Percentiles rank a stretch among this genome's conserved stretches.
Conservation (phyloP, 2,329 filamentous ascomycete species). For the Diplodia corticola region DNA sequence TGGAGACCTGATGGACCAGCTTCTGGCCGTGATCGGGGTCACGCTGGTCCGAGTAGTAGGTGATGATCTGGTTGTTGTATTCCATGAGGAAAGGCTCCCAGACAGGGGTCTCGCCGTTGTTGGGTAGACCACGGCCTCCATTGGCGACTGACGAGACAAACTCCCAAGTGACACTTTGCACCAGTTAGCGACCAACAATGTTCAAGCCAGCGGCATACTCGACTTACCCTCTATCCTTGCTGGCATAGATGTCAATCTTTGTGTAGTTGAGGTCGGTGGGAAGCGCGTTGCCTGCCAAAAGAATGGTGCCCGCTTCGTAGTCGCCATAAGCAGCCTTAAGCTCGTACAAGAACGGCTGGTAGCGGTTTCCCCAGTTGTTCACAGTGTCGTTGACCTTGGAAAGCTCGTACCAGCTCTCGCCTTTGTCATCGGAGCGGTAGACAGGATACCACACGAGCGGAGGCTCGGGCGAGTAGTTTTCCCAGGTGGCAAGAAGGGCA, state of each 20-base stretch:
- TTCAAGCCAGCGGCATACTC: background rate
- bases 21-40: constrained; percentile 65
- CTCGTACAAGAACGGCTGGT: constrained; percentile 69
- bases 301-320: constrained; percentile 63
- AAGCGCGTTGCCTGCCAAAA: constrained; percentile 62
- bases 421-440: constrained; percentile 49
- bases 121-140: constrained; percentile 62
- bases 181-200: background rate
- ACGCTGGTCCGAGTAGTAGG: constrained; percentile 72
- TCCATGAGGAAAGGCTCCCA: constrained; percentile 71
- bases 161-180: constrained; percentile 55
- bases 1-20: constrained; percentile 63
- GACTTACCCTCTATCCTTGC: constrained; percentile 54
- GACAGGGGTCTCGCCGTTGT: constrained; percentile 67
- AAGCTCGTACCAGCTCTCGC: constrained; percentile 62
- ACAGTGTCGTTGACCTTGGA: constrained; percentile 63
- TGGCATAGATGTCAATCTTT: constrained; percentile 69
- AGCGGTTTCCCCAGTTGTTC: constrained; percentile 65
- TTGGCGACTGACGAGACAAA: constrained; percentile 66
- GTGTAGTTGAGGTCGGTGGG: constrained; percentile 61
- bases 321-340: constrained; percentile 59
- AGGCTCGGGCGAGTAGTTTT: constrained; percentile 53
- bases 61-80: constrained; percentile 60
- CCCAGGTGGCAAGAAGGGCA: constrained; percentile 55
- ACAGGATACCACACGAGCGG: constrained; percentile 46